Evolutionary conservation across 2,329 filamentous ascomycete species (phyloP).

Genomic region (Mariannaea elegans): DNA sequence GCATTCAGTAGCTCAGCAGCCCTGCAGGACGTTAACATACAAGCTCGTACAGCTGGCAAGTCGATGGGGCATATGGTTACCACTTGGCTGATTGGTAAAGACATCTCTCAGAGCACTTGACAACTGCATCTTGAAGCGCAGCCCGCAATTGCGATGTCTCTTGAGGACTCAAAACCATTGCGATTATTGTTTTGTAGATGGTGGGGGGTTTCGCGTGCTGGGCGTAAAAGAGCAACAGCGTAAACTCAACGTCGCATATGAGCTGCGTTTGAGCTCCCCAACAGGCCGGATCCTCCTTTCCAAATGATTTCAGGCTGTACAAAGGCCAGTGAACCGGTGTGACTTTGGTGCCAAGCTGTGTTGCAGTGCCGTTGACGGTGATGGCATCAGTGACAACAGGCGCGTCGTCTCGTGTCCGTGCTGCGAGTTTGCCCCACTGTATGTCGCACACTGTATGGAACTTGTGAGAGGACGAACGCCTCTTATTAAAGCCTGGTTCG

Average conservation of each 20-base stretch:
- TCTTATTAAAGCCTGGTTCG: background rate
- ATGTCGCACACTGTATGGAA: slow-evolving; percentile 8
- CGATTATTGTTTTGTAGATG: slow-evolving; percentile 40
- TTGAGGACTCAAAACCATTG: slow-evolving; percentile 64
- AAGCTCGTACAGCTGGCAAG: background rate
- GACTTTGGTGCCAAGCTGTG: slow-evolving; percentile 4
- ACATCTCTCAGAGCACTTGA: slow-evolving; percentile 93
- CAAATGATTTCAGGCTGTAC: background rate
- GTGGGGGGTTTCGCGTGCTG: slow-evolving; percentile 26
- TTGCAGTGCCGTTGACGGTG: slow-evolving; percentile 6
- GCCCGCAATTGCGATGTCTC: slow-evolving; percentile 73
- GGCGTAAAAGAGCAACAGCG: background rate
- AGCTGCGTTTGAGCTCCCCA: background rate
- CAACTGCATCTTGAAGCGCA: slow-evolving; percentile 83
- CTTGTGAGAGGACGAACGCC: background rate
- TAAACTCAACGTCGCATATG: slow-evolving; percentile 1
- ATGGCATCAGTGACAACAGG: slow-evolving; percentile 17
- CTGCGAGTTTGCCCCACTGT: background rate
- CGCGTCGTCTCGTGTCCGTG: slow-evolving; percentile 17
- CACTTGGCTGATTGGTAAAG: slow-evolving; percentile 98
- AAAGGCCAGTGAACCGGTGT: background rate
- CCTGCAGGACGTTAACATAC: slow-evolving; percentile 63
- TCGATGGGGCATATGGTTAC: slow-evolving; percentile 55
- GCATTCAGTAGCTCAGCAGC: slow-evolving; percentile 92
- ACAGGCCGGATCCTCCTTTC: background rate